Conservation (phyloP, 164 flowering plant genomes). For the Stephania japonica region DNA sequence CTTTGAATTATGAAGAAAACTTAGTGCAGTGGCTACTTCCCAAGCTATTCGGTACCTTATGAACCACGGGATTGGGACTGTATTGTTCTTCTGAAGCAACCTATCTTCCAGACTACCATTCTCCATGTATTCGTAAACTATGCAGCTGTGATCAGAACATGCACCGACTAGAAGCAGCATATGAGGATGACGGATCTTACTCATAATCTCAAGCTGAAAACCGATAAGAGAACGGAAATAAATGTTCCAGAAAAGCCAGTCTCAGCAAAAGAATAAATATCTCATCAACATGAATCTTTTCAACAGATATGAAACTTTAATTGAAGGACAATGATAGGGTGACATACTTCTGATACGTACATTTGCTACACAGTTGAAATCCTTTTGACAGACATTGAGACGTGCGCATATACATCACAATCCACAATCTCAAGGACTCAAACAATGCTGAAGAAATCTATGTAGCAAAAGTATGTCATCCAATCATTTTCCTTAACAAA, state of each 20-base stretch:
- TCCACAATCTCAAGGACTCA: too few relatives aligned
- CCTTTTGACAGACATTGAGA: too few relatives aligned
- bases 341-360: too few relatives aligned
- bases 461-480: too few relatives aligned
- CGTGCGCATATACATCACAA: too few relatives aligned
- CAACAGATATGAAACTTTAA: too few relatives aligned
- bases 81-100: conserved; percentile 33
- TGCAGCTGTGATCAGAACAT: conserved; percentile 71
- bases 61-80: conserved; percentile 75
- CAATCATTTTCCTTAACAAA: too few relatives aligned
- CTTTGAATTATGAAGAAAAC: conserved; percentile 70
- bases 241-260: neutral
- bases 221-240: neutral
- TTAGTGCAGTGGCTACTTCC: conserved; percentile 83
- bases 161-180: conserved; percentile 88
- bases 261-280: neutral
- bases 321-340: too few relatives aligned
- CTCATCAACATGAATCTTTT: neutral
- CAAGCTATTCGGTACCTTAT: conserved; percentile 72
- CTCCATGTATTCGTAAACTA: conserved; percentile 93
- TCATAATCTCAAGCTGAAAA: conserved; percentile 75
- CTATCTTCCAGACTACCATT: conserved; percentile 82
- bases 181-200: conserved; percentile 80
- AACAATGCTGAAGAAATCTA: too few relatives aligned
- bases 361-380: too few relatives aligned